Evolutionary conservation across 2,329 filamentous ascomycete genomes (phyloP).

Genomic region (Alternaria alternata): DNA sequence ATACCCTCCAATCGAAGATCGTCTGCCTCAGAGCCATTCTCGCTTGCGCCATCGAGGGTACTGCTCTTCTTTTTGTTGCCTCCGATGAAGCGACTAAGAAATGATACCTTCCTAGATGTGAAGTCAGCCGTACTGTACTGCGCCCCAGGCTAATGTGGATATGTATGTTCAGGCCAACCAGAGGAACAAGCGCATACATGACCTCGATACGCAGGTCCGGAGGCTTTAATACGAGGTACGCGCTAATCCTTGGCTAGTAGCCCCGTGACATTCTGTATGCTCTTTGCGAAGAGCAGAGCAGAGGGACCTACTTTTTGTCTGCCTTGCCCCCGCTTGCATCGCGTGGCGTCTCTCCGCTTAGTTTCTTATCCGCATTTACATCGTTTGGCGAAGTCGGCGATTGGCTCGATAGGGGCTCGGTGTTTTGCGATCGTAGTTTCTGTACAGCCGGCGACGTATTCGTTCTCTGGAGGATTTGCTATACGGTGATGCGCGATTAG

Average conservation of each 20-base stretch:
- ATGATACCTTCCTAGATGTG: conserved; percentile 78
- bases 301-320: conserved; percentile 49
- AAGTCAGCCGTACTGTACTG: conserved; percentile 28
- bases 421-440: conserved; percentile 61
- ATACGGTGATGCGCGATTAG: conserved; percentile 20
- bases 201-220: conserved; percentile 4
- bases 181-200: neutral
- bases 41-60: conserved; percentile 57
- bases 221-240: neutral
- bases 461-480: conserved; percentile 70
- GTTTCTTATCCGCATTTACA: conserved; percentile 54
- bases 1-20: conserved; percentile 77
- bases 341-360: conserved; percentile 34
- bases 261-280: neutral
- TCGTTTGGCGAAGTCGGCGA: conserved; percentile 56
- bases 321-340: conserved; percentile 34
- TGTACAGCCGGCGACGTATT: conserved; percentile 69
- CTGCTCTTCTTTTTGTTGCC: conserved; percentile 76
- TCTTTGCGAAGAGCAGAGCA: conserved; percentile 3
- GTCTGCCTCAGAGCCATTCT: conserved; percentile 75
- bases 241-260: conserved; percentile 1
- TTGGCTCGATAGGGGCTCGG: conserved; percentile 42
- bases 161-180: conserved; percentile 13
- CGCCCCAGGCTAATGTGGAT: conserved; percentile 46
- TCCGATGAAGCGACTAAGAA: conserved; percentile 85